These are phyloP conservation scores for Aspergillus sp. DNA, from an alignment of 2,329 filamentous ascomycete genomes.

Conservation along the genomic window DNA sequence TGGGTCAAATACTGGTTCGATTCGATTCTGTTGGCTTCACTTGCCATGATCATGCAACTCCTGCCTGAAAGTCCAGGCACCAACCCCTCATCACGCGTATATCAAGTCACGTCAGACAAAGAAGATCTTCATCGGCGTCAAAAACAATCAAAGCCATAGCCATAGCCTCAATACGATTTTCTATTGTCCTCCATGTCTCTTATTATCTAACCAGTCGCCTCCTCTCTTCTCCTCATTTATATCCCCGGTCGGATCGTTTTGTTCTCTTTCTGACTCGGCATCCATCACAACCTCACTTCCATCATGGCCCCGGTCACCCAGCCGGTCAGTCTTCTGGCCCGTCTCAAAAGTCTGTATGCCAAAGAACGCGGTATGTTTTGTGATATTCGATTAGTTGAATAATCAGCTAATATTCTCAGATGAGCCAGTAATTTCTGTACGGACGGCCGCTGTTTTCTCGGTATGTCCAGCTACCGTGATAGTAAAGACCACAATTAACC, in stretches of 20 bases:
- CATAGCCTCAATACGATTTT: not conserved
- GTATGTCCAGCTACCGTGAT: conserved; percentile 20
- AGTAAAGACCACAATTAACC: too few species aligned
- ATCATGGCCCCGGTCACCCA: not conserved
- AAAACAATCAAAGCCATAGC: not conserved
- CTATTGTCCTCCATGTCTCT: not conserved
- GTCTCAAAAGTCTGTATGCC: conserved; percentile 27
- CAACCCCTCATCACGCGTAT: too few species aligned
- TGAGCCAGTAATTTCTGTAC: conserved; percentile 32
- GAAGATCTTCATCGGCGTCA: too few species aligned
- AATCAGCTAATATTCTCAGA: conserved; percentile 18
- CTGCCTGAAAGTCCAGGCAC: too few species aligned
- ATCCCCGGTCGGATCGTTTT: not conserved
- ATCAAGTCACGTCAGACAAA: not conserved
- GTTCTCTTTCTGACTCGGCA: not conserved
- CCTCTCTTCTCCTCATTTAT: not conserved
- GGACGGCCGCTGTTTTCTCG: conserved; percentile 33
- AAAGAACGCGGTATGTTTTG: conserved; percentile 23
- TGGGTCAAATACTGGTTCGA: too few species aligned
- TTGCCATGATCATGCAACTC: too few species aligned
- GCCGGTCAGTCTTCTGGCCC: conserved; percentile 24
- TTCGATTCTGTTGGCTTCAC: too few species aligned
- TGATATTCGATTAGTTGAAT: conserved; percentile 7
- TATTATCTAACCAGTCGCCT: not conserved
- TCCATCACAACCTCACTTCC: not conserved